Base-by-base conservation (phyloP, 1,284 basidiomycete species). In the Crucibulum parvulum region DNA sequence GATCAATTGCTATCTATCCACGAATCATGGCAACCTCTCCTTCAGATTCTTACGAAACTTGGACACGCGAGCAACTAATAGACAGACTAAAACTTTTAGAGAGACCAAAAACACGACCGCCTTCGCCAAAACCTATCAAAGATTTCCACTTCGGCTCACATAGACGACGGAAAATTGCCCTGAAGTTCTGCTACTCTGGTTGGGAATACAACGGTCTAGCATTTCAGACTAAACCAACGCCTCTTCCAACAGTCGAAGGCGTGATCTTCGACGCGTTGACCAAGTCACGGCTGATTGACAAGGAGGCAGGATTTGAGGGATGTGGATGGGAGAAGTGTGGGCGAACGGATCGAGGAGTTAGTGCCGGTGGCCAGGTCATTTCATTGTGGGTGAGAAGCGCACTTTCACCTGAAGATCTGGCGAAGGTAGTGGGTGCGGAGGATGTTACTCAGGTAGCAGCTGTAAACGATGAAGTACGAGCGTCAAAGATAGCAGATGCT, bases 341-440 rank as follows among this genome's bases (percentile, higher is more conserved):
- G 10, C 79, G 98, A 66, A 99, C 97, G 31, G 97, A 99, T 81
- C 84, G 91, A 39, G 97, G 98, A 0, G 97, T 99, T 53, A 96
- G 94, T 71, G 95, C 93, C 45, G 94, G 93, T 6, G 96, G 95
- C 1, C 97, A 99, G 75, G 96, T 99, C 38, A 84, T 99, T 45
- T 94, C 93, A 55, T 81, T 99, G 1, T 97, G 94, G 92, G 87
- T 97, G 15, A 79, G 94, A 63, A 94, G 92, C 72, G 81, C 84
- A 5, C 69, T 86, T 39, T 72, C 71, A 36, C 57, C 57, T n/a
- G 63, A 66, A 48, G 65, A 67, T 35, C 6, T 52, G 24, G 61
- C 62, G 46, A 57, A 34, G 41, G 52, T 51, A n/a, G 59, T 56
- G 15, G 59, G 53, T 35, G 51, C 10, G 36, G 13, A 35, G 35